Evolutionary conservation across 306 rosid species (phyloP).

Genomic region (Cucumis hystrix): DNA sequence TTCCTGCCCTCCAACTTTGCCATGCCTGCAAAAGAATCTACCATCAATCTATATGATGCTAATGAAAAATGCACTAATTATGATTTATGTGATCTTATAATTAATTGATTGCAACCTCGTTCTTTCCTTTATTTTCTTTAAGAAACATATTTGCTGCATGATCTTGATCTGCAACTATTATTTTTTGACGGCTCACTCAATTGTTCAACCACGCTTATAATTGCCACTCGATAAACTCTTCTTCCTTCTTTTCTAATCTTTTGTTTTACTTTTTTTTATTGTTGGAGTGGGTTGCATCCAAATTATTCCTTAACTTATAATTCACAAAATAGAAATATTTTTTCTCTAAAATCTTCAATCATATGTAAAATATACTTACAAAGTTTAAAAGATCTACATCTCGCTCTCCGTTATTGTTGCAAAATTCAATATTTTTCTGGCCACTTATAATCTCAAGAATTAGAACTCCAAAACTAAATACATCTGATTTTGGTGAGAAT

Average conservation of each 20-base stretch:
- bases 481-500: slow-evolving; percentile 30
- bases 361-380: neutral
- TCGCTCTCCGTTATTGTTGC: neutral
- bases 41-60: no score
- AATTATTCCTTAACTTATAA: neutral
- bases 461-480: slow-evolving; percentile 36
- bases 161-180: no score
- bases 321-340: neutral
- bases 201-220: no score
- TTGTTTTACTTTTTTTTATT: no score
- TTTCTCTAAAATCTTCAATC: no score
- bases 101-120: neutral
- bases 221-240: no score
- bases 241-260: no score
- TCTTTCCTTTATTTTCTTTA: neutral
- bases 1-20: neutral
- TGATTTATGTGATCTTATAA: no score
- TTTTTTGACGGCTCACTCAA: no score
- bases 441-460: slow-evolving; percentile 36
- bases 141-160: no score
- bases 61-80: no score
- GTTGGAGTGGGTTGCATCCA: no score
- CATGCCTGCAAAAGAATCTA: neutral
- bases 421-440: neutral
- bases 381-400: neutral